Evolutionary conservation across 352 stramenopile species (phyloP), one percentile per base, ranked within the genome.

Genomic region (Globisporangium solare): DNA sequence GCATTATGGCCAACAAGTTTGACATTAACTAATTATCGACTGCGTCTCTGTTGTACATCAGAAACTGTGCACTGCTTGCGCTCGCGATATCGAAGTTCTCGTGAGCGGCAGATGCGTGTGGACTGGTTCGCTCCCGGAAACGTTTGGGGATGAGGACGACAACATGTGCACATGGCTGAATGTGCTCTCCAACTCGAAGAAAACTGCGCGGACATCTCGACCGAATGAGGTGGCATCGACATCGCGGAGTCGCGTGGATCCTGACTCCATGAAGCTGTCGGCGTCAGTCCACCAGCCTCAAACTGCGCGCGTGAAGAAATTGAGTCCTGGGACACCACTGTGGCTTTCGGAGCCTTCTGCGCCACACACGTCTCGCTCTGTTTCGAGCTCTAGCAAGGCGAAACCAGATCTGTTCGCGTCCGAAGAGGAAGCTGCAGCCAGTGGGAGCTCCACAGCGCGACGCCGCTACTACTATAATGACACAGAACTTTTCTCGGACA

Each of bases 61-160:
- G 63, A 77, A 70, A 70, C 32, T 63, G 0, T 72, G 70, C 45
- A 64, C 64, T 6, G 77, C 79, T 5, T 91, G 76, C 62, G 69
- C 70, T 3, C 68, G 79, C 0, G 84, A 94, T 41, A 60, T 89
- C 0, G 84, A 94, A 62, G 65, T 94, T 7, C 59, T 88, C 24
- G 58, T 89, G 6, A 70, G 66, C 49, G 71, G 68, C 1, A 83
- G 78, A 53, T 86, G 67, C 11, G 71, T 91, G 0, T 94, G 84
- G 84, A 88, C 69, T 1, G 84, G 84, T 2, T 94, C 84, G 10
- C 58, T 94, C 3, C 75, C 77, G 2, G 77, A 93, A 67, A 85
- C 70, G 0, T 88, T 80, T 60, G 83, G 80, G 0, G 66, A 86
- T 41, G 67, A 82, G 51, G 80, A 88, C 24, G 83, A 87, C 27